Percentiles rank a stretch among this genome's conserved stretches.
Evolutionary conservation across 805 yeast species (phyloP).

Genomic region (Starmerella lactis-condensi): DNA sequence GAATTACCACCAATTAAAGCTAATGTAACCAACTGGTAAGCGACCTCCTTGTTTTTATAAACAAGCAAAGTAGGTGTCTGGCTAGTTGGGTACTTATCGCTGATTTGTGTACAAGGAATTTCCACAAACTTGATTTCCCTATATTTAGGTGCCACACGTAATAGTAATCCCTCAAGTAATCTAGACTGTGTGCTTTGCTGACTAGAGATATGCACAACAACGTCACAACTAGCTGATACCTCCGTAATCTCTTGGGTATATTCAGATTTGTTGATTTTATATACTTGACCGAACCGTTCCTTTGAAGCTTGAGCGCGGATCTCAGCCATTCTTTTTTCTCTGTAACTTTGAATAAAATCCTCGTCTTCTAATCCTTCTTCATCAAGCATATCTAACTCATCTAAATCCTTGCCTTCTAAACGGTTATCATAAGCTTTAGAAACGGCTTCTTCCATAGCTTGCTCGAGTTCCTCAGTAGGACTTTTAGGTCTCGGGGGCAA

Average conservation of each 20-base stretch:
- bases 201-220: conserved; percentile 59
- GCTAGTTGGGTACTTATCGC: conserved; percentile 75
- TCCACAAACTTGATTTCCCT: conserved; percentile 80
- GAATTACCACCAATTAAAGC: conserved; percentile 71
- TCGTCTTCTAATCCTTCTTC: conserved; percentile 83
- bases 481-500: conserved; percentile 84
- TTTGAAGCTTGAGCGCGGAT: conserved; percentile 38
- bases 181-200: conserved; percentile 50
- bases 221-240: conserved; percentile 48
- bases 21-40: conserved; percentile 65
- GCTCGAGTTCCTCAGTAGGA: conserved; percentile 72
- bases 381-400: conserved; percentile 72
- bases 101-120: conserved; percentile 76
- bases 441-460: conserved; percentile 69
- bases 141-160: conserved; percentile 43
- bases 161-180: conserved; percentile 41
- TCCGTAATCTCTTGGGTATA: conserved; percentile 71
- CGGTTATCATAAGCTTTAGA: conserved; percentile 65
- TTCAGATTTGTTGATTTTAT: conserved; percentile 70
- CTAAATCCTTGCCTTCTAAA: conserved; percentile 54
- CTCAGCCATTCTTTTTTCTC: conserved; percentile 60
- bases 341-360: conserved; percentile 53
- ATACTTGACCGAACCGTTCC: conserved; percentile 54
- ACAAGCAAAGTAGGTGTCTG: conserved; percentile 84
- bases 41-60: conserved; percentile 59